Conservation (phyloP, 148 eudicot species). For the Rheum nobile region DNA sequence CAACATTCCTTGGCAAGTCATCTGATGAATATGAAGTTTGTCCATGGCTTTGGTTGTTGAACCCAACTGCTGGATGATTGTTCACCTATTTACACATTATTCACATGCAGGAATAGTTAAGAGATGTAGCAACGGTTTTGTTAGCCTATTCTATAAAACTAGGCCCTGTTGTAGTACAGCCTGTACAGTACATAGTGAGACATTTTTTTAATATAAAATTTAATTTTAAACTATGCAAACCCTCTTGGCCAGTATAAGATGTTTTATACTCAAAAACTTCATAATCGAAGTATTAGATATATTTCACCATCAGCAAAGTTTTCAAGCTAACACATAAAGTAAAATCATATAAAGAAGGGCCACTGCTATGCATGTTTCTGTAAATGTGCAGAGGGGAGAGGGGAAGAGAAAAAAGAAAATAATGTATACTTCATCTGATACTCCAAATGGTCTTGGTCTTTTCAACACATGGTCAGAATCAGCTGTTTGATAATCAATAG, state of each 20-base stretch:
- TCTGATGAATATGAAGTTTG: slow-evolving; percentile 64
- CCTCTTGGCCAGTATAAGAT: background rate
- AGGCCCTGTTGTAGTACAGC: background rate
- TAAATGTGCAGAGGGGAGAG: background rate
- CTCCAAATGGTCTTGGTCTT: slow-evolving; percentile 63
- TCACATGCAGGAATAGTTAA: slow-evolving; percentile 11
- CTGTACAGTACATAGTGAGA: background rate
- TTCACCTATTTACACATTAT: slow-evolving; percentile 37
- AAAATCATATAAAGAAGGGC: background rate
- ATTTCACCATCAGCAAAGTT: background rate
- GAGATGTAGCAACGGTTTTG: background rate
- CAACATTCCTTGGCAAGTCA: slow-evolving; percentile 70
- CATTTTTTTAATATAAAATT: background rate
- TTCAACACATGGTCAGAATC: slow-evolving; percentile 74
- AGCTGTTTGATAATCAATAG: slow-evolving; percentile 73
- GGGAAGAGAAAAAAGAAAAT: background rate
- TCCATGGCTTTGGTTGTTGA: slow-evolving; percentile 52
- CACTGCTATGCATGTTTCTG: background rate
- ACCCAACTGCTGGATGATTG: slow-evolving; percentile 55
- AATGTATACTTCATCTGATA: slow-evolving; percentile 51
- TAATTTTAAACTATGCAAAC: background rate
- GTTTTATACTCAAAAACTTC: background rate
- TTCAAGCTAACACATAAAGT: background rate
- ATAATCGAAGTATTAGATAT: background rate
- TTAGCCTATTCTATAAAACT: background rate